phyloP scores from a whole-genome alignment of 2,329 filamentous ascomycete species.

The Xylaria sp. region DNA sequence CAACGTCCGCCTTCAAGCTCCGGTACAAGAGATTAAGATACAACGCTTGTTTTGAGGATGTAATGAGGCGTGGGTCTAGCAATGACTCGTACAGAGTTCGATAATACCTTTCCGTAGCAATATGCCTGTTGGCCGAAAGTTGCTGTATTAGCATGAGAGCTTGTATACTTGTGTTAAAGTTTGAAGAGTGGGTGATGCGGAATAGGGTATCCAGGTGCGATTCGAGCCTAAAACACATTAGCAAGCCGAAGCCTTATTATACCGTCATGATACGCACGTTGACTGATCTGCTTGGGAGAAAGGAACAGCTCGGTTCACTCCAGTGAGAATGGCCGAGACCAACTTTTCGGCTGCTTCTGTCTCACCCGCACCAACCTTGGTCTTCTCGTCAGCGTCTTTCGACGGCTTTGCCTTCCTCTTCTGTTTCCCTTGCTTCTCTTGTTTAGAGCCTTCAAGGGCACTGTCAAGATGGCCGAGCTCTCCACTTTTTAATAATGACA shows the following conservation, averaged over 20 bases:
- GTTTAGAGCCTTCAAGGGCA: conserved; percentile 46
- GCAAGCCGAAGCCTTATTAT: conserved; percentile 24
- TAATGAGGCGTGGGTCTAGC: conserved; percentile 83
- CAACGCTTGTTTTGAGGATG: conserved; percentile 91
- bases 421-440: conserved; percentile 51
- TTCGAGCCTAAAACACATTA: conserved; percentile 64
- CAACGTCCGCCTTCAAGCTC: conserved; percentile 87
- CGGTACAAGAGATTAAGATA: conserved; percentile 93
- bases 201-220: conserved; percentile 93
- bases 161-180: conserved; percentile 98
- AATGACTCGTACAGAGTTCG: conserved; percentile 94
- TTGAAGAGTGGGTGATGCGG: conserved; percentile 94
- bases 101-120: conserved; percentile 90
- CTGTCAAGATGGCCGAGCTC: conserved; percentile 47
- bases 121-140: conserved; percentile 78
- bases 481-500: conserved; percentile 74
- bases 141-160: conserved; percentile 95
- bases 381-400: conserved; percentile 46
- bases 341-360: conserved; percentile 87
- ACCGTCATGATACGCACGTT: conserved; percentile 56
- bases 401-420: conserved; percentile 48
- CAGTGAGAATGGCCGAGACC: conserved; percentile 87
- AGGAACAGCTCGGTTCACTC: conserved; percentile 94
- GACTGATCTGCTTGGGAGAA: conserved; percentile 83
- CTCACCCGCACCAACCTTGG: conserved; percentile 46